Percentiles rank a stretch among this genome's conserved stretches.
Evolutionary conservation across 169 alveolate species (phyloP).

Genomic region (Fabrea salina): DNA sequence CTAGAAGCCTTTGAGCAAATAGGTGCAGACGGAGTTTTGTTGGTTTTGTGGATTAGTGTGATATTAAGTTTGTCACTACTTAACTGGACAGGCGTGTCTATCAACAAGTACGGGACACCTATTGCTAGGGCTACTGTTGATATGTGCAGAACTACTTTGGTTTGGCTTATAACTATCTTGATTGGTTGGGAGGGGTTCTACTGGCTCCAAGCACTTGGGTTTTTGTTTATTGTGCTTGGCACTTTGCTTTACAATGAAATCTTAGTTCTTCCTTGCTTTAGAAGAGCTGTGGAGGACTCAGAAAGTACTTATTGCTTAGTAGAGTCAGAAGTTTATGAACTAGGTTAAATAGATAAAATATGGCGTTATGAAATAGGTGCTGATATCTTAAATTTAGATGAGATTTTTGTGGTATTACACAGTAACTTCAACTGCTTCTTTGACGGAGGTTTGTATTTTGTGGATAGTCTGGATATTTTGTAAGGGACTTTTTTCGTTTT

Average conservation of each 20-base stretch:
- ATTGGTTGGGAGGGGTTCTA: constrained; percentile 48
- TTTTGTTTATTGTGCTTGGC: constrained; percentile 58
- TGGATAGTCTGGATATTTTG: no score
- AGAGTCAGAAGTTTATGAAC: no score
- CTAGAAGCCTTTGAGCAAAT: constrained; percentile 21
- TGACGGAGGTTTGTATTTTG: no score
- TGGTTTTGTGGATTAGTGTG: background rate
- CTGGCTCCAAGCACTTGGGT: constrained; percentile 60
- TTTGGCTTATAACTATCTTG: constrained; percentile 54
- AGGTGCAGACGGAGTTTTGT: background rate
- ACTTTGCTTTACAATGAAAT: constrained; percentile 74
- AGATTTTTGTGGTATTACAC: no score
- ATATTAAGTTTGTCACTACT: constrained; percentile 32
- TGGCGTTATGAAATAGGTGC: no score
- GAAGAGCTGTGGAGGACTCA: no score
- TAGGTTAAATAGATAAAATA: no score
- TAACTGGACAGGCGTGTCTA: constrained; percentile 44
- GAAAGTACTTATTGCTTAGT: no score
- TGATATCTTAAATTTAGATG: no score
- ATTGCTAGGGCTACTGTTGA: constrained; percentile 56
- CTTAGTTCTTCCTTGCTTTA: constrained; percentile 44
- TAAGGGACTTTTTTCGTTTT: no score
- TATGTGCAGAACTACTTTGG: constrained; percentile 44
- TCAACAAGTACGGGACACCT: constrained; percentile 53
- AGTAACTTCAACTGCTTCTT: no score